phyloP scores from a whole-genome alignment of 495 filamentous ascomycete species.

The Trichoderma asperelloides region DNA sequence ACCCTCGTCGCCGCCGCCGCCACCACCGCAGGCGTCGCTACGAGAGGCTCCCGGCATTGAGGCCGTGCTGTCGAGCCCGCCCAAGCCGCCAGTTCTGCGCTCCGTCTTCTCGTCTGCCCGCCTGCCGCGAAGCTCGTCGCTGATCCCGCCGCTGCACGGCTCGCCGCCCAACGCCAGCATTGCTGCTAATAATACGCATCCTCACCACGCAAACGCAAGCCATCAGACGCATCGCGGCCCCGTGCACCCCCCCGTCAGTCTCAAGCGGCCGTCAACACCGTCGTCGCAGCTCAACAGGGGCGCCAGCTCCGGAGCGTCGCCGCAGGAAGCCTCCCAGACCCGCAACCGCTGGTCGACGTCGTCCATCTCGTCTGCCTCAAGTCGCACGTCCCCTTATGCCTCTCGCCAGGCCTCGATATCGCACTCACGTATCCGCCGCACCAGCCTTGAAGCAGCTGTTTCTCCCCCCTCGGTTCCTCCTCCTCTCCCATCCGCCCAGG shows the following conservation, averaged over 20 bases:
- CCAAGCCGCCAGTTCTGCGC: neutral
- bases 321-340: conserved; percentile 55
- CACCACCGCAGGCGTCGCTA: neutral
- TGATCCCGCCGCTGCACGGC: conserved; percentile 24
- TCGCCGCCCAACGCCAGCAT: conserved; percentile 13
- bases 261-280: conserved; percentile 18
- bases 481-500: neutral
- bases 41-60: neutral
- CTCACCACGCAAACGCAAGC: conserved; percentile 13
- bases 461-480: conserved; percentile 18
- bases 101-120: conserved; percentile 15
- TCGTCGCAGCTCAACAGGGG: conserved; percentile 34
- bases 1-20: neutral
- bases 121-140: conserved; percentile 28
- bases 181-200: conserved; percentile 21
- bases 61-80: neutral
- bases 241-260: conserved; percentile 18
- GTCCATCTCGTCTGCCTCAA: conserved; percentile 51
- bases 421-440: conserved; percentile 35
- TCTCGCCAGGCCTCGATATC: neutral
- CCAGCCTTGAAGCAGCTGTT: conserved; percentile 34
- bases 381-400: conserved; percentile 29
- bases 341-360: conserved; percentile 80
- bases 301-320: conserved; percentile 29
- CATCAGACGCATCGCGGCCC: conserved; percentile 17